These are phyloP conservation scores for Colletotrichum liaoningense DNA, from an alignment of 2,329 filamentous ascomycete species.

Conservation along the genomic window DNA sequence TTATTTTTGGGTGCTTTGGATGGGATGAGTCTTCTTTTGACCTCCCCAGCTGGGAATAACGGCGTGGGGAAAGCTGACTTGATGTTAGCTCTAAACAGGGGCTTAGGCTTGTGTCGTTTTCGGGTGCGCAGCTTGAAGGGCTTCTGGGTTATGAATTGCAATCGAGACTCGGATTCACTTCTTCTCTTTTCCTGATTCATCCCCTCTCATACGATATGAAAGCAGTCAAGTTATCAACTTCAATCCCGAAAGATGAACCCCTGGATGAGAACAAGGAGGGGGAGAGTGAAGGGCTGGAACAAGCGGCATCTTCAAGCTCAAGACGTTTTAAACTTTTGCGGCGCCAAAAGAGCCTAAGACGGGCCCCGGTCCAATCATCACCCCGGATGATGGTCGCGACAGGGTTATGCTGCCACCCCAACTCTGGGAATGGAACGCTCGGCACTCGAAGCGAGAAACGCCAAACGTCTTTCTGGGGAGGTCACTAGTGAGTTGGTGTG, in stretches of 20 bases:
- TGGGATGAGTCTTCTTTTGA: not conserved
- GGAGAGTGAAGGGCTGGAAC: not conserved
- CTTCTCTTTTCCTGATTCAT: too few relatives aligned
- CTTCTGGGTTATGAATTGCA: too few relatives aligned
- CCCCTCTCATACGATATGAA: too few relatives aligned
- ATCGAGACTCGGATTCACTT: too few relatives aligned
- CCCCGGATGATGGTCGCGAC: not conserved
- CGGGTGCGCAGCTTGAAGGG: too few relatives aligned
- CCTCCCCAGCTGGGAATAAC: not conserved
- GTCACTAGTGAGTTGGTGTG: not conserved
- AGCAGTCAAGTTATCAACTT: not conserved
- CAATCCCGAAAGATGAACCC: not conserved
- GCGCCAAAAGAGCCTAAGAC: not conserved
- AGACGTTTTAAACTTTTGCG: conserved; percentile 31
- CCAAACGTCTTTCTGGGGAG: not conserved
- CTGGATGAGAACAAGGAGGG: not conserved
- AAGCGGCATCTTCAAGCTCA: conserved; percentile 13
- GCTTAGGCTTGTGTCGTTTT: not conserved
- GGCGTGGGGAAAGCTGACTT: not conserved
- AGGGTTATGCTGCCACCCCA: not conserved
- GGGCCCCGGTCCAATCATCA: not conserved
- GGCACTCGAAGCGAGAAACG: conserved; percentile 13
- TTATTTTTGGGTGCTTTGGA: not conserved
- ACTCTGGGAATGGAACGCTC: not conserved
- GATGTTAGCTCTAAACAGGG: not conserved